These are phyloP conservation scores for Penicillium antarcticum DNA, from an alignment of 495 filamentous ascomycete species.

Conservation along the genomic window DNA sequence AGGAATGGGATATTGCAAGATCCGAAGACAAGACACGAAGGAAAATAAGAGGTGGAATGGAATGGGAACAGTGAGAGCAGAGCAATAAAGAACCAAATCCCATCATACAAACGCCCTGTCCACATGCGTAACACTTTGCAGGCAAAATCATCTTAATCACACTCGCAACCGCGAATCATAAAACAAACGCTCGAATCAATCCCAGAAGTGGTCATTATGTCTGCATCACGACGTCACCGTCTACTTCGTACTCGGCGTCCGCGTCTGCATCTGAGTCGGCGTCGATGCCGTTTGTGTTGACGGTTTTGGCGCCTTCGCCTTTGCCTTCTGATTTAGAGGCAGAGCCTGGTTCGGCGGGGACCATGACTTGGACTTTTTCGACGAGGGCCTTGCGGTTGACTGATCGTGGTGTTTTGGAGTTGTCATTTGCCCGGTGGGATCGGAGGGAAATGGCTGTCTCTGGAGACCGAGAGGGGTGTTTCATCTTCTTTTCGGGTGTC, in stretches of 20 bases:
- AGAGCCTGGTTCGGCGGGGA: conserved; percentile 27
- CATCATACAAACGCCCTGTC: conserved; percentile 21
- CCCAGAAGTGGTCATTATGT: conserved; percentile 20
- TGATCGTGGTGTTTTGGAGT: conserved; percentile 26
- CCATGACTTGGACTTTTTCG: conserved; percentile 37
- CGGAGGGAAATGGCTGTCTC: conserved; percentile 14
- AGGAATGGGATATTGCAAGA: neutral
- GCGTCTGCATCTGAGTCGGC: conserved; percentile 18
- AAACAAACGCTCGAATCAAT: neutral
- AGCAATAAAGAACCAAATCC: neutral
- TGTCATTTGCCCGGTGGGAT: conserved; percentile 17
- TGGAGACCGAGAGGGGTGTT: conserved; percentile 15
- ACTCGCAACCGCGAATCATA: neutral
- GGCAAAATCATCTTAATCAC: neutral
- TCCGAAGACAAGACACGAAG: neutral
- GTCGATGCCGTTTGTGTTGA: conserved; percentile 23
- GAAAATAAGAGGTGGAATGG: conserved; percentile 7
- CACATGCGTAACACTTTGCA: conserved; percentile 21
- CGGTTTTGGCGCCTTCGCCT: conserved; percentile 4
- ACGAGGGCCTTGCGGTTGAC: conserved; percentile 37
- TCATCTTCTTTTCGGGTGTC: conserved; percentile 17
- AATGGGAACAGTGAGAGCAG: neutral
- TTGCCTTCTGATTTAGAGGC: conserved; percentile 2
- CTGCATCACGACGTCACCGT: conserved; percentile 39
- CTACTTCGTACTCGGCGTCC: conserved; percentile 33